Conservation (phyloP, 768 basidiomycete genomes). For the Lactarius quietus region DNA sequence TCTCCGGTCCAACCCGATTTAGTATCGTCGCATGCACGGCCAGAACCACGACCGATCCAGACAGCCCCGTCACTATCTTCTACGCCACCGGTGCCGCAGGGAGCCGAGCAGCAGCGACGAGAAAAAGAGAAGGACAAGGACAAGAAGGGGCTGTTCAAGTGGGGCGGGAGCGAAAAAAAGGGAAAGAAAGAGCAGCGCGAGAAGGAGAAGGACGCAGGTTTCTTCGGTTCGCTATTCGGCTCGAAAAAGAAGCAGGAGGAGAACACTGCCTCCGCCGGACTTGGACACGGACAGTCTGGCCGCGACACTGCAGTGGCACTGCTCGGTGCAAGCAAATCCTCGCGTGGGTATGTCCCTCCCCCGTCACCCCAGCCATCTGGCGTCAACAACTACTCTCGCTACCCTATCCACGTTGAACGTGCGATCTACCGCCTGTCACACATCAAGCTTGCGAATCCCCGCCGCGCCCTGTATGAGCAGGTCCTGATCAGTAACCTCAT, state of each 20-base stretch:
- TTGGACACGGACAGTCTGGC: constrained; percentile 45
- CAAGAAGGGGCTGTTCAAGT: constrained; percentile 49
- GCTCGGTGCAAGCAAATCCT: constrained; percentile 78
- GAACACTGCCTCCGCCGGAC: constrained; percentile 38
- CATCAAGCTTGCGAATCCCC: constrained; percentile 97
- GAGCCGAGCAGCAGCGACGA: constrained; percentile 79
- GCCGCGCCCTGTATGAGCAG: constrained; percentile 95
- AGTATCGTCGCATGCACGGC: neutral
- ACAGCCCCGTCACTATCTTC: constrained; percentile 12
- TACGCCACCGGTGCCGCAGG: constrained; percentile 38
- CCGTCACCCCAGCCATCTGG: constrained; percentile 52
- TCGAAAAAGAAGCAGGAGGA: constrained; percentile 87
- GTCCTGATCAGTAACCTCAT: constrained; percentile 90
- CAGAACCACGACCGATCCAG: constrained; percentile 22
- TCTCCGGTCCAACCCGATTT: constrained; percentile 41
- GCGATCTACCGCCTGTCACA: constrained; percentile 97
- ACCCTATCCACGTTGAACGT: constrained; percentile 97
- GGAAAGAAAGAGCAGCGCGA: constrained; percentile 54
- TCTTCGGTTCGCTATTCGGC: constrained; percentile 91
- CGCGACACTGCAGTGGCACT: constrained; percentile 85
- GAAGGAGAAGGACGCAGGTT: constrained; percentile 72
- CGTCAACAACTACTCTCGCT: constrained; percentile 57
- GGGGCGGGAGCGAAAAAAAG: constrained; percentile 42
- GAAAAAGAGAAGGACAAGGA: constrained; percentile 65
- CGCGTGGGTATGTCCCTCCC: constrained; percentile 60